These are phyloP conservation scores for Starmera quercuum DNA, from an alignment of 805 yeast genomes.

Conservation along the genomic window DNA sequence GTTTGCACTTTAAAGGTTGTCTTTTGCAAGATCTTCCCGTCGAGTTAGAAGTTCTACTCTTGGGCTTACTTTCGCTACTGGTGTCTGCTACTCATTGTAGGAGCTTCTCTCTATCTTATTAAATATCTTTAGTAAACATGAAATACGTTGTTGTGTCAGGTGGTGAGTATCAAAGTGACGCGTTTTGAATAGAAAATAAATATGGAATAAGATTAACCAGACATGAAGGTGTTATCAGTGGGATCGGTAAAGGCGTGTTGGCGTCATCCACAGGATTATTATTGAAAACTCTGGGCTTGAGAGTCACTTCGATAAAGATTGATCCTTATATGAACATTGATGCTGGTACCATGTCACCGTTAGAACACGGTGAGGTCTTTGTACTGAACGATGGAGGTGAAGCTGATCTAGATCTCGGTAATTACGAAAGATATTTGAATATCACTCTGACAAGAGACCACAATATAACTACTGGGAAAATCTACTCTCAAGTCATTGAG, in stretches of 20 bases:
- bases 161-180: too few species aligned
- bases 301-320: constrained; percentile 95
- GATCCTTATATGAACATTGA: constrained; percentile 99
- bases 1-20: not conserved
- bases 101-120: too few species aligned
- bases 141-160: constrained; percentile 99
- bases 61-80: too few species aligned
- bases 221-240: constrained; percentile 80
- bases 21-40: not conserved
- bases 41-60: too few species aligned
- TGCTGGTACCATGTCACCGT: constrained; percentile 99
- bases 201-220: not conserved
- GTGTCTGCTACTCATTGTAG: too few species aligned
- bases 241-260: constrained; percentile 97
- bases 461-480: constrained; percentile 97
- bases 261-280: constrained; percentile 97
- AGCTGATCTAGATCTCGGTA: constrained; percentile 95
- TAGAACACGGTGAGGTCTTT: constrained; percentile 98
- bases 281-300: constrained; percentile 85
- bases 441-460: constrained; percentile 90
- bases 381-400: constrained; percentile 99
- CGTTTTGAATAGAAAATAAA: constrained; percentile 1
- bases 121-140: too few species aligned
- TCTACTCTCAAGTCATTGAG: constrained; percentile 89
- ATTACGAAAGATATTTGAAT: constrained; percentile 93